Evolutionary conservation across 2,329 filamentous ascomycete genomes (phyloP).

Genomic region (Fusarium xyrophilum): DNA sequence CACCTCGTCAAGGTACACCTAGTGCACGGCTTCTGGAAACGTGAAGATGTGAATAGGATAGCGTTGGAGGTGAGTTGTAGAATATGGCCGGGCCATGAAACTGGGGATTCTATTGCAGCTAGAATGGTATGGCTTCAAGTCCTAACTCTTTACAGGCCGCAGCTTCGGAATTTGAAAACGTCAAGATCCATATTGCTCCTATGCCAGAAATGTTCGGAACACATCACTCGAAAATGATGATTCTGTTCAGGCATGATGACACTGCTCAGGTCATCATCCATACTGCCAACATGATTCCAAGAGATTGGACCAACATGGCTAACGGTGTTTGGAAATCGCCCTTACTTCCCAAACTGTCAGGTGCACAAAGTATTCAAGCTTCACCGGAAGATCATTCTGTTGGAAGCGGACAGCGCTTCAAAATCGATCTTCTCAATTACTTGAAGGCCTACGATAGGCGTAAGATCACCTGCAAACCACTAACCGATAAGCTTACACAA

Average conservation of each 20-base stretch:
- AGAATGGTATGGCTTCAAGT: background rate
- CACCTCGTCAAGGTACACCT: conserved; percentile 60
- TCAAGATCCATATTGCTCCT: conserved; percentile 74
- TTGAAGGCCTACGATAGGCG: conserved; percentile 70
- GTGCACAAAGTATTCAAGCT: conserved; percentile 12
- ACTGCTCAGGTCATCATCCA: conserved; percentile 82
- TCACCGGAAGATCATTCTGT: conserved; percentile 18
- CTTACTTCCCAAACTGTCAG: conserved; percentile 60
- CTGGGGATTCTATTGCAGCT: background rate
- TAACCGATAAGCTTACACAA: conserved; percentile 63
- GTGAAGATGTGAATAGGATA: conserved; percentile 66
- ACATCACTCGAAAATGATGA: conserved; percentile 86
- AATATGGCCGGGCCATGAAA: background rate
- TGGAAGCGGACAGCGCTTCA: conserved; percentile 75
- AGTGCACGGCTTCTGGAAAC: conserved; percentile 71
- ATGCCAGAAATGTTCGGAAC: conserved; percentile 88
- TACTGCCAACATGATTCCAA: conserved; percentile 88
- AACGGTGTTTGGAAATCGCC: conserved; percentile 85
- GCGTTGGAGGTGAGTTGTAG: conserved; percentile 60
- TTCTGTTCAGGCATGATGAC: conserved; percentile 80
- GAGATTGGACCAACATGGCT: conserved; percentile 88
- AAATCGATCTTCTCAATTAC: conserved; percentile 76
- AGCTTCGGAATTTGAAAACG: conserved; percentile 68
- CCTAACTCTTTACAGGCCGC: conserved; percentile 57
- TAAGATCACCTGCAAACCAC: conserved; percentile 57